These are phyloP conservation scores for Saturnispora galanensis DNA, from an alignment of 805 yeast species.

Conservation along the genomic window DNA sequence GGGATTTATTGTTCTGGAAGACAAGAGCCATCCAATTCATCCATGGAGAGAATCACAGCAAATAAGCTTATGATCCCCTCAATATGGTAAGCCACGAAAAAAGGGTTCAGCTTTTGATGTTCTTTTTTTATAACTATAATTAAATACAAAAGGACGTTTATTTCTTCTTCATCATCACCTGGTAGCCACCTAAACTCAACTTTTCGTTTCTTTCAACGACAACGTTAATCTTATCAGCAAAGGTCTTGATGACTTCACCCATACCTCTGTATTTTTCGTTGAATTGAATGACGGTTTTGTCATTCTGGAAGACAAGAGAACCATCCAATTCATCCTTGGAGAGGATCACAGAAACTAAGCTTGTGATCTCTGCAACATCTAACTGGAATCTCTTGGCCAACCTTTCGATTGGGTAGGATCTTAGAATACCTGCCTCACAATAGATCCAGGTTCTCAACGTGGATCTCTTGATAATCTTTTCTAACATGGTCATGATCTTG, in stretches of 20 bases:
- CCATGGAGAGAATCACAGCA: conserved; percentile 64
- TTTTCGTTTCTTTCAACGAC: conserved; percentile 80
- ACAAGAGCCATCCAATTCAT: conserved; percentile 74
- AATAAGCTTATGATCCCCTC: conserved; percentile 52
- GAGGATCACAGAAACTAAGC: conserved; percentile 66
- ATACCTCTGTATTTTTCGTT: conserved; percentile 66
- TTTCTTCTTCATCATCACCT: conserved; percentile 19
- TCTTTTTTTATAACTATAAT: no score
- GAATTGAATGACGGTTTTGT: conserved; percentile 61
- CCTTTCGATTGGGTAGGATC: conserved; percentile 59
- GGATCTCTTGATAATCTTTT: conserved; percentile 72
- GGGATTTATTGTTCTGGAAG: conserved; percentile 49
- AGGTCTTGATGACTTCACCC: conserved; percentile 77
- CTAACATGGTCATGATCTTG: conserved; percentile 48
- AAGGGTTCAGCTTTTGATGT: no score
- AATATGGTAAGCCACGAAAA: conserved; percentile 18
- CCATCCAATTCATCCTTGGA: conserved; percentile 71
- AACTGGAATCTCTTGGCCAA: conserved; percentile 62
- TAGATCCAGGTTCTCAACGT: conserved; percentile 90
- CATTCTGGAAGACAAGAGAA: conserved; percentile 49
- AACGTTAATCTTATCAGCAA: conserved; percentile 72
- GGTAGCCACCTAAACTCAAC: conserved; percentile 68
- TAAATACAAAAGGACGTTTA: not conserved
- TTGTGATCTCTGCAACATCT: conserved; percentile 42
- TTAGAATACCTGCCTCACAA: conserved; percentile 68